A percentile compares a stretch with the other conserved stretches of the same genome.
These are phyloP conservation scores for Cladosporium velox DNA, from an alignment of 2,329 filamentous ascomycete genomes.

Conservation along the genomic window DNA sequence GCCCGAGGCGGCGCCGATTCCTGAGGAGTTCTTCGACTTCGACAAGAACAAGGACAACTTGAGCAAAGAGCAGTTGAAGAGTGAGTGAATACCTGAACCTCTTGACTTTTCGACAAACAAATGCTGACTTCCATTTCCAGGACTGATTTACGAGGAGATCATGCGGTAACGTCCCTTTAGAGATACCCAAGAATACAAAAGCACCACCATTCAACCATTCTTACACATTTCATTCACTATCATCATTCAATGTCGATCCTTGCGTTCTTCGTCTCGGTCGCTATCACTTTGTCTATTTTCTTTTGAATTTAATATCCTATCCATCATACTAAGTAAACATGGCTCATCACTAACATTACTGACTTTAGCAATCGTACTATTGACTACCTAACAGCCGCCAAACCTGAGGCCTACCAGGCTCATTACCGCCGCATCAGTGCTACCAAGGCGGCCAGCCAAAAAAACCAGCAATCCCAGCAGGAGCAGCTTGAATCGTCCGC, in stretches of 20 bases:
- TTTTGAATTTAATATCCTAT: not conserved
- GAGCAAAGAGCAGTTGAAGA: conserved; percentile 97
- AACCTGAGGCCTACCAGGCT: conserved; percentile 17
- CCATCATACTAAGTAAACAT: not conserved
- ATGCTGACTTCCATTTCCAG: conserved; percentile 40
- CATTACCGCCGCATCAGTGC: conserved; percentile 12
- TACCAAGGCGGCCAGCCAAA: not conserved
- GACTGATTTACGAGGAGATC: conserved; percentile 95
- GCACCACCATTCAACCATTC: conserved; percentile 23
- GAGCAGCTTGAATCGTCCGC: not conserved
- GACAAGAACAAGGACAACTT: conserved; percentile 99
- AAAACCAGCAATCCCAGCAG: not conserved
- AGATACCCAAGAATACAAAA: conserved; percentile 23
- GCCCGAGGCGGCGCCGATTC: conserved; percentile 92
- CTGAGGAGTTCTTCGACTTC: conserved; percentile 99
- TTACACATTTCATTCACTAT: not conserved
- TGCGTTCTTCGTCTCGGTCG: not conserved
- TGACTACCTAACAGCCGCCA: conserved; percentile 7
- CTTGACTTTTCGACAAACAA: not conserved
- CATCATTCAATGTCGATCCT: not conserved
- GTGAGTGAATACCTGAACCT: conserved; percentile 48
- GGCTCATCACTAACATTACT: conserved; percentile 25
- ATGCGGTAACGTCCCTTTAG: conserved; percentile 60
- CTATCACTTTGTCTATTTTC: not conserved
- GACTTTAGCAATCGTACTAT: conserved; percentile 14